phyloP scores from a whole-genome alignment of 108 stramenopile species.

The Craspedostauros australis region DNA sequence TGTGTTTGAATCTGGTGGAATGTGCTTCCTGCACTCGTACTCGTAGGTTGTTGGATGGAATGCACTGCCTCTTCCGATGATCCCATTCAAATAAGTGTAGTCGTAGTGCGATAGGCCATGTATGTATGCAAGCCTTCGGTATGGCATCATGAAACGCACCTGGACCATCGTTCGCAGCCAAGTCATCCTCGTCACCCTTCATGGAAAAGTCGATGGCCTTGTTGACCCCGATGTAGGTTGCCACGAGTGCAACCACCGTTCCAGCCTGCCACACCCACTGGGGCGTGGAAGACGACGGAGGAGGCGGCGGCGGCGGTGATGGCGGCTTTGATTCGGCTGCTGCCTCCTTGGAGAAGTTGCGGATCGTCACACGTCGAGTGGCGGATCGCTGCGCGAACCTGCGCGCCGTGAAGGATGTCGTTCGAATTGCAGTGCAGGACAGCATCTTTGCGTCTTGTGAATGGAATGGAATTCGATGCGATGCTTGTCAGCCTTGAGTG shows the following conservation, averaged over 20 bases:
- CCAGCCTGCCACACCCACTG: slow-evolving; percentile 27
- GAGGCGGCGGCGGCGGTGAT: background rate
- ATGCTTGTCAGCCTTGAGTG: no score
- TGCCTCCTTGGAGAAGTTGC: no score
- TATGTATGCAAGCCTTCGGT: no score
- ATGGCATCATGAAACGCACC: slow-evolving; percentile 7
- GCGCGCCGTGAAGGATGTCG: no score
- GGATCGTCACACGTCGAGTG: no score
- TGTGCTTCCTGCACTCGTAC: background rate
- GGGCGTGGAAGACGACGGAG: background rate
- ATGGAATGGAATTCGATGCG: no score
- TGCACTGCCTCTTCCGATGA: background rate
- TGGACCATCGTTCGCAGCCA: slow-evolving; percentile 1
- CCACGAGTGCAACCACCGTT: slow-evolving; percentile 18
- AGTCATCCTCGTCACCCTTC: slow-evolving; percentile 16
- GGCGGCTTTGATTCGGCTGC: no score
- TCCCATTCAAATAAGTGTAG: background rate
- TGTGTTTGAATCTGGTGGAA: background rate
- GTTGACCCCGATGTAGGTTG: slow-evolving; percentile 16
- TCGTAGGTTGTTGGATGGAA: background rate
- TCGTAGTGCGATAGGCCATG: background rate
- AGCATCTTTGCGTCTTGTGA: no score
- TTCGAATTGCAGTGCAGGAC: no score
- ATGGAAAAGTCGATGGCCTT: slow-evolving; percentile 7
- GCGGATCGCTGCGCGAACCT: no score